Evolutionary conservation across 306 rosid genomes (phyloP).

Genomic region (Quercus robur): DNA sequence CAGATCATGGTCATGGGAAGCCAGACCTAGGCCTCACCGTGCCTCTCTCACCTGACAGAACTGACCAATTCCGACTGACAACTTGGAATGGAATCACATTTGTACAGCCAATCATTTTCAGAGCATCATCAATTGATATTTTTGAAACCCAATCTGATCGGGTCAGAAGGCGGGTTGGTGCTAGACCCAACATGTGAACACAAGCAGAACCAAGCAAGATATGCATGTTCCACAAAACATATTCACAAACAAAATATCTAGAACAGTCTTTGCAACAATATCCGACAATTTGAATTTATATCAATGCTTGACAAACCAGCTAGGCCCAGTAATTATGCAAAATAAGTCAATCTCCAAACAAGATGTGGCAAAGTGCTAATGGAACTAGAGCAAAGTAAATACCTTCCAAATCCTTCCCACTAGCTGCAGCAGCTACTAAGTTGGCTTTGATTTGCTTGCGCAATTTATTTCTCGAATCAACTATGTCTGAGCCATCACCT

Average conservation of each 20-base stretch:
- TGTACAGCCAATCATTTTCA: too few species aligned
- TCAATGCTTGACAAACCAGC: neutral
- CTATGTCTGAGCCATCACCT: conserved; percentile 54
- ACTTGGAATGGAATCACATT: too few species aligned
- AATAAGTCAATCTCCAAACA: neutral
- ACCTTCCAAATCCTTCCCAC: conserved; percentile 99
- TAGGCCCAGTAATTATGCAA: neutral
- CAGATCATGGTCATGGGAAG: too few species aligned
- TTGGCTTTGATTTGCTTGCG: conserved; percentile 83
- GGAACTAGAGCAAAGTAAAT: neutral
- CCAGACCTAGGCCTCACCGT: too few species aligned
- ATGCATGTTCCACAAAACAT: neutral
- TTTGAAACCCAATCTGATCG: too few species aligned
- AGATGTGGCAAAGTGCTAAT: neutral
- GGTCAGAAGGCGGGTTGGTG: too few species aligned
- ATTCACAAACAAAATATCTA: neutral
- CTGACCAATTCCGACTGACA: too few species aligned
- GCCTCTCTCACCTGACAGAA: too few species aligned
- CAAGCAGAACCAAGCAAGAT: neutral
- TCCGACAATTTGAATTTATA: neutral
- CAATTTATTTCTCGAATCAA: conserved; percentile 71
- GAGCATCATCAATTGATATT: too few species aligned
- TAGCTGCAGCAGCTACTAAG: conserved; percentile 76
- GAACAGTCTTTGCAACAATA: neutral
- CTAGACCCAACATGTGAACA: too few species aligned